A percentile compares a stretch with the other conserved stretches of the same genome.
phyloP scores from a whole-genome alignment of 176 grass and related monocot genomes.

The Oryza coarctata region DNA sequence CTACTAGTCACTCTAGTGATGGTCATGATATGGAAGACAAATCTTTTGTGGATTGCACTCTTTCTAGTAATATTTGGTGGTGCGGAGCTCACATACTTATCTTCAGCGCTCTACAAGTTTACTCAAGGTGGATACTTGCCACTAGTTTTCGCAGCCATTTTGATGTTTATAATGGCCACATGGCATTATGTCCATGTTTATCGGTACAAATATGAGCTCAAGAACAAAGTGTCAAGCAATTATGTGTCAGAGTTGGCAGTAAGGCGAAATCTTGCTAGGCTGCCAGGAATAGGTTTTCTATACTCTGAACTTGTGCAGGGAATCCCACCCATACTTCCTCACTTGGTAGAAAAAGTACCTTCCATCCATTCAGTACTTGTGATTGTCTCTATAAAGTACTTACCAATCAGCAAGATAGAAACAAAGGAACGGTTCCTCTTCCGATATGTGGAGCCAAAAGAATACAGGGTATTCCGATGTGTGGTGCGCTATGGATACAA shows the following conservation, averaged over 20 bases:
- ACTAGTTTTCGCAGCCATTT: slow-evolving; percentile 44
- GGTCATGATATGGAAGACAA: slow-evolving; percentile 69
- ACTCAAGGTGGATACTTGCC: slow-evolving; percentile 66
- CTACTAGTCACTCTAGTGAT: slow-evolving; percentile 63
- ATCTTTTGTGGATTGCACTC: slow-evolving; percentile 41
- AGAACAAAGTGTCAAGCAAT: slow-evolving; percentile 56
- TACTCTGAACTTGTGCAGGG: slow-evolving; percentile 76
- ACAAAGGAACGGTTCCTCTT: slow-evolving; percentile 56
- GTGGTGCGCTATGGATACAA: slow-evolving; percentile 78
- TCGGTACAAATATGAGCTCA: slow-evolving; percentile 61
- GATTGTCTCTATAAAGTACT: slow-evolving; percentile 67
- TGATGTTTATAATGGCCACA: slow-evolving; percentile 69
- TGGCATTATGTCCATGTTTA: slow-evolving; percentile 73
- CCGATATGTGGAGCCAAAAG: slow-evolving; percentile 45
- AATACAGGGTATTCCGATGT: slow-evolving; percentile 54
- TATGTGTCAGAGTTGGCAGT: slow-evolving; percentile 45
- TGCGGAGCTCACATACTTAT: slow-evolving; percentile 61
- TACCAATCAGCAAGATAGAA: slow-evolving; percentile 66
- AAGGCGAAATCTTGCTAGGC: slow-evolving; percentile 30
- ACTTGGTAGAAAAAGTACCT: slow-evolving; percentile 58
- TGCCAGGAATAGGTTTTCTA: slow-evolving; percentile 67
- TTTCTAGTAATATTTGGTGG: slow-evolving; percentile 52
- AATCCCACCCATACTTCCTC: slow-evolving; percentile 71
- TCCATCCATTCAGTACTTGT: slow-evolving; percentile 67
- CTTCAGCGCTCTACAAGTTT: slow-evolving; percentile 68